Conservation (phyloP, 1,284 basidiomycete genomes). For the Cutaneotrichosporon dermatis region DNA sequence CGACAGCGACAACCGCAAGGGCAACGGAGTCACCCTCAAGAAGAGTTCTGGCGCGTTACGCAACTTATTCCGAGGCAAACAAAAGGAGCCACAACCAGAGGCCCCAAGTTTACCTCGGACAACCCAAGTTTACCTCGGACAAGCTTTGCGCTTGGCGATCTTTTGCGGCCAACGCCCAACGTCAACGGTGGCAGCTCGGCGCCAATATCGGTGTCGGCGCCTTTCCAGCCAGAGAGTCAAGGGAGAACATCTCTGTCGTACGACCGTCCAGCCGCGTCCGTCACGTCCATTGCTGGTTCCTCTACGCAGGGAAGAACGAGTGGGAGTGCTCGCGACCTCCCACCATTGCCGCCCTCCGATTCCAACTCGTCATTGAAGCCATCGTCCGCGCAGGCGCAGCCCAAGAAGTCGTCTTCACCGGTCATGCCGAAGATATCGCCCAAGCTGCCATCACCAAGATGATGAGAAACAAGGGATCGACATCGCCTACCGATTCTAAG, state of each 20-base stretch:
- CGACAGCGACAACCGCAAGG: constrained; percentile 21
- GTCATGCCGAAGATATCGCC: neutral
- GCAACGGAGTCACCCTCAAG: constrained; percentile 35
- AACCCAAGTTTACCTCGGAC: constrained; percentile 20
- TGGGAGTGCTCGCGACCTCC: neutral
- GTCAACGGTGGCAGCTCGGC: neutral
- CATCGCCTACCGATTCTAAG: neutral
- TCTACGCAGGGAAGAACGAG: neutral
- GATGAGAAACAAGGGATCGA: neutral
- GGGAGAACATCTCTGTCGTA: neutral
- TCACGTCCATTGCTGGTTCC: neutral
- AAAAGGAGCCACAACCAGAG: constrained; percentile 47
- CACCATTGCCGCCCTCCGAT: neutral
- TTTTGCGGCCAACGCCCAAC: constrained; percentile 1
- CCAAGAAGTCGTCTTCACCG: neutral
- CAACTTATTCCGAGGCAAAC: constrained; percentile 47
- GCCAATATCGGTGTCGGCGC: neutral
- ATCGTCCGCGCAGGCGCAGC: too few species aligned
- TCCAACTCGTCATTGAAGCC: neutral
- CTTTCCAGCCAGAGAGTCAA: constrained; percentile 2
- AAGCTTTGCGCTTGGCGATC: constrained; percentile 7
- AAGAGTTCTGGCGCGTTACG: constrained; percentile 47
- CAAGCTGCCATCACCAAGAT: neutral
- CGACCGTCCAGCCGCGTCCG: neutral
- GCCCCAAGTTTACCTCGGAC: constrained; percentile 22